Evolutionary conservation across 805 yeast genomes (phyloP).

Genomic region (Candida germanica): DNA sequence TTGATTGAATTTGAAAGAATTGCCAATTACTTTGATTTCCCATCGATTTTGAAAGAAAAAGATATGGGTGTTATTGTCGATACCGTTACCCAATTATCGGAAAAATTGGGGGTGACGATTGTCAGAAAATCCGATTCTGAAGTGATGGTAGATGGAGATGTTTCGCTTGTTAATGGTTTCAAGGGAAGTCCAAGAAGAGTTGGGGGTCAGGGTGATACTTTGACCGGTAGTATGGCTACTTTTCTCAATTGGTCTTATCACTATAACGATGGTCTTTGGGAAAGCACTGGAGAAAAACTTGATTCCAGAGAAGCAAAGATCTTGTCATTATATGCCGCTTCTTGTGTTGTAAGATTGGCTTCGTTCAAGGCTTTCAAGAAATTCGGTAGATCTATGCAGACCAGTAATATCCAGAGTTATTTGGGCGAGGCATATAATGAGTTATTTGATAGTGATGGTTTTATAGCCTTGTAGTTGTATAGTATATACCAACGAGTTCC

Average conservation of each 20-base stretch:
- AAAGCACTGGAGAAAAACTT: conserved; percentile 23
- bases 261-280: conserved; percentile 61
- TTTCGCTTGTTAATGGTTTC: conserved; percentile 40
- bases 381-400: conserved; percentile 77
- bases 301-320: conserved; percentile 30
- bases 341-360: conserved; percentile 63
- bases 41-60: conserved; percentile 19
- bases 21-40: conserved; percentile 45
- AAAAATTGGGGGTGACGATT: conserved; percentile 53
- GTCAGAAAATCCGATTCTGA: conserved; percentile 74
- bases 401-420: conserved; percentile 71
- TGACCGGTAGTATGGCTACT: conserved; percentile 83
- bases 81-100: conserved; percentile 44
- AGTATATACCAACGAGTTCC: too few relatives aligned
- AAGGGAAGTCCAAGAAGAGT: conserved; percentile 76
- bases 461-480: conserved; percentile 12
- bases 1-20: conserved; percentile 78
- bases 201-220: conserved; percentile 96
- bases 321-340: conserved; percentile 71
- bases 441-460: conserved; percentile 30
- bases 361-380: conserved; percentile 60
- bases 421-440: conserved; percentile 63
- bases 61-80: conserved; percentile 18
- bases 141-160: conserved; percentile 51
- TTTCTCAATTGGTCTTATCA: conserved; percentile 76